These are phyloP conservation scores for Hypsizygus marmoreus DNA, from an alignment of 768 basidiomycete genomes.

Conservation along the genomic window DNA sequence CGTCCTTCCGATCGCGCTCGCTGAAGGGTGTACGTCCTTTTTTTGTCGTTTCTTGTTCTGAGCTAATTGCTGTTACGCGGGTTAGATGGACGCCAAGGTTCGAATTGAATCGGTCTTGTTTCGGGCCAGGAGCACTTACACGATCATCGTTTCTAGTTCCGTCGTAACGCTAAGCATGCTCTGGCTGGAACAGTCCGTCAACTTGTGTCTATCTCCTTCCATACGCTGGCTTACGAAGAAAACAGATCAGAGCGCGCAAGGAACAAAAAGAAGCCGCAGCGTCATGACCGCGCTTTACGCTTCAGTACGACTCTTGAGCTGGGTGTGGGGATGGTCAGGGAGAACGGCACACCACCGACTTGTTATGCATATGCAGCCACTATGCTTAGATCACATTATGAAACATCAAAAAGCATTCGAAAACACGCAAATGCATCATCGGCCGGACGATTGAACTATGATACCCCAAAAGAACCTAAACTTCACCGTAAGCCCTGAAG, in stretches of 20 bases:
- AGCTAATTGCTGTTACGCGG: conserved; percentile 35
- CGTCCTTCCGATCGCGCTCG: conserved; percentile 72
- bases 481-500: conserved; percentile 30
- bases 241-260: conserved; percentile 65
- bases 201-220: neutral
- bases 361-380: conserved; percentile 18
- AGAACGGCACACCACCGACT: conserved; percentile 10
- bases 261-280: conserved; percentile 56
- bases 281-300: conserved; percentile 26
- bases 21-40: conserved; percentile 82
- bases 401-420: conserved; percentile 17
- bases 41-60: conserved; percentile 5
- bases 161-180: conserved; percentile 77
- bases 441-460: neutral
- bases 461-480: no score
- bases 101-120: conserved; percentile 17
- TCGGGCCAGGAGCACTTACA: neutral
- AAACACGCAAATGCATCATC: conserved; percentile 10
- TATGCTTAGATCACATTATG: conserved; percentile 15
- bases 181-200: conserved; percentile 71
- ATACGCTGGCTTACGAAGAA: conserved; percentile 8
- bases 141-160: conserved; percentile 57
- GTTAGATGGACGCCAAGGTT: conserved; percentile 86
- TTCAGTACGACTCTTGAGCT: conserved; percentile 10
- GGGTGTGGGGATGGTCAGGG: conserved; percentile 12